Evolutionary conservation across 192 early-diverging fungal genomes (phyloP), one percentile per base, ranked within the genome.

Genomic region (Ambispora gerdemannii): DNA sequence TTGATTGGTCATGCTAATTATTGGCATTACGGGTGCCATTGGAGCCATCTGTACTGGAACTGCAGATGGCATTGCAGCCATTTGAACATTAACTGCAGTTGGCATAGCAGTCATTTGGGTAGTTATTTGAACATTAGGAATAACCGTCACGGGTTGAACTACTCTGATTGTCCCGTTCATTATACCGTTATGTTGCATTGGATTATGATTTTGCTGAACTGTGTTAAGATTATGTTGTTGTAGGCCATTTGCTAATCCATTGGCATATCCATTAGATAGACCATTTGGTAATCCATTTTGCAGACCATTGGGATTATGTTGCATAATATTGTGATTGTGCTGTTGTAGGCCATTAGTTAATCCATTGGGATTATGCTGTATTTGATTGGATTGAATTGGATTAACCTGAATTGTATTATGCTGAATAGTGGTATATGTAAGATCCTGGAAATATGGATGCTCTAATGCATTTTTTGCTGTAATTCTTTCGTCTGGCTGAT

Each of bases 401-500:
- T 43, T 43, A 43, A 15, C 38, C 38, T 43, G 38, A 43, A 43
- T 43, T 43, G 38, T 43, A 43, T 43, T 43, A 43, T 43, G 38
- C 15, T 43, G 38, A 6, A 43, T 43, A 10, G 38, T 43, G 38
- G 38, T 43, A 43, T 43, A 43, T 15, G 38, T 15, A 43, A 43
- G 38, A 10, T 89, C 84, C 31, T 80, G 74, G 70, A 88, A 88
- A 71, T 86, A 88, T 58, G 76, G 65, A 78, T 89, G 88, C 53
- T 77, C 79, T 25, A 89, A 65, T 8, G 88, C 88, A 36, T 89
- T 85, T 69, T 86, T 85, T 28, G 86, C 88, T 28, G 84, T 77
- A 35, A 89, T 88, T 24, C 88, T 74, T 38, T 77, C 62, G 11
- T 87, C 79, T 36, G 90, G 91, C 59, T 93, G 87, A 69, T 91